Percentiles rank a stretch among this genome's conserved stretches.
phyloP scores from a whole-genome alignment of 257 asterid genomes.

The Haberlea rhodopensis region DNA sequence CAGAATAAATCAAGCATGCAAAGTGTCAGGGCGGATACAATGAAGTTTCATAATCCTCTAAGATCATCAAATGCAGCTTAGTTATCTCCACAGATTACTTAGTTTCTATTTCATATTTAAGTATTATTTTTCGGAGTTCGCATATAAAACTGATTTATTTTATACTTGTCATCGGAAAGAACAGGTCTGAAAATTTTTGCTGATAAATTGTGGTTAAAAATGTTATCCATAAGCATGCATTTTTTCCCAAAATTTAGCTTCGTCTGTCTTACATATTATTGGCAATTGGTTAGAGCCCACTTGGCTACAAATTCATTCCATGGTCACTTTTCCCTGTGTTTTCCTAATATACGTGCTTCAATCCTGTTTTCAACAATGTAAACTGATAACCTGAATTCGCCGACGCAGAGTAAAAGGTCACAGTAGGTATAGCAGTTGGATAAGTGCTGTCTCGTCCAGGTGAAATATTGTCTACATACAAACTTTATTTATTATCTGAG shows the following conservation, averaged over 20 bases:
- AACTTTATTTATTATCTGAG: neutral
- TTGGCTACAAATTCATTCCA: neutral
- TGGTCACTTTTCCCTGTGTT: neutral
- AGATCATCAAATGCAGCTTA: conserved; percentile 1
- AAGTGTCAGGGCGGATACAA: neutral
- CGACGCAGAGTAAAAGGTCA: conserved; percentile 67
- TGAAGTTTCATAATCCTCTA: neutral
- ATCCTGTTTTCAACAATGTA: neutral
- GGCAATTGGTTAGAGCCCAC: neutral
- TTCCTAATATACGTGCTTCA: neutral
- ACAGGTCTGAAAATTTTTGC: neutral
- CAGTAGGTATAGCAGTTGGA: conserved; percentile 63
- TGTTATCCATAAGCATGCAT: neutral
- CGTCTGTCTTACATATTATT: neutral
- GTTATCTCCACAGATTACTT: conserved; percentile 1
- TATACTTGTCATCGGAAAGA: neutral
- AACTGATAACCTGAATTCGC: conserved; percentile 6
- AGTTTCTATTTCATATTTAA: neutral
- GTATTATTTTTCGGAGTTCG: neutral
- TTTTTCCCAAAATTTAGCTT: neutral
- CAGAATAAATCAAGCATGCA: neutral
- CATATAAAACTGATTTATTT: neutral
- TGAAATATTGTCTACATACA: conserved; percentile 18
- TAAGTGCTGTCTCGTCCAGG: conserved; percentile 41
- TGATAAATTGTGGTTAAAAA: neutral